Evolutionary conservation across 2,329 filamentous ascomycete species (phyloP), one percentile per base, ranked within the genome.

Genomic region (Claviceps spartinae): DNA sequence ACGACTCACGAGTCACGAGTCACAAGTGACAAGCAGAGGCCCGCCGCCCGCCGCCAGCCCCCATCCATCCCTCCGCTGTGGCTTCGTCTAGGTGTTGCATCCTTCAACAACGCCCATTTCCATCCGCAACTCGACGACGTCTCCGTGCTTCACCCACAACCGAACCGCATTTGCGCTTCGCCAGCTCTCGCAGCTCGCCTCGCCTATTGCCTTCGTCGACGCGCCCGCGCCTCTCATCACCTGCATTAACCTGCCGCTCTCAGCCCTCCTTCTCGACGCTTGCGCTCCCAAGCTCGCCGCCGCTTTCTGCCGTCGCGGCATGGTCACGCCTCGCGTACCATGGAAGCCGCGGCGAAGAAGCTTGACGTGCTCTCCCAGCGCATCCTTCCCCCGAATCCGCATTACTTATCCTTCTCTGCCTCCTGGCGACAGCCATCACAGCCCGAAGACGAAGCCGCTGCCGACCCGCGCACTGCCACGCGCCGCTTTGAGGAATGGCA

Each of bases 301-400:
- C 51, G 53, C 53, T 34, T 53, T 52, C 57, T 56, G 57, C 58
- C 58, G 30, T 58, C 55, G 57, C 64, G 66, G 66, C 57, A 68
- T 68, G 66, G 62, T 61, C 57, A 65, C 60, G 60, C 62, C 64
- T 60, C 61, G 52, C 61, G 64, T 70, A 74, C 67, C 67, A 80
- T 80, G 77, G 77, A 79, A 72, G 74, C 71, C 71, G 74, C 75
- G 71, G 73, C 72, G 65, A 76, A 77, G 69, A 73, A 70, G 68
- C 72, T 77, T 66, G 67, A 77, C 65, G 70, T 66, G 65, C 67
- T 78, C 63, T 70, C 72, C 61, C 70, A 77, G 68, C 68, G 68
- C 61, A 70, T 75, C 56, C 65, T 79, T 56, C 77, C 77, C 56
- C 67, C 71, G 54, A 69, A 69, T 61, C 72, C 76, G 56, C 74